These are phyloP conservation scores for Trypanosoma avium DNA, from an alignment of 208 protist genomes.

Conservation along the genomic window DNA sequence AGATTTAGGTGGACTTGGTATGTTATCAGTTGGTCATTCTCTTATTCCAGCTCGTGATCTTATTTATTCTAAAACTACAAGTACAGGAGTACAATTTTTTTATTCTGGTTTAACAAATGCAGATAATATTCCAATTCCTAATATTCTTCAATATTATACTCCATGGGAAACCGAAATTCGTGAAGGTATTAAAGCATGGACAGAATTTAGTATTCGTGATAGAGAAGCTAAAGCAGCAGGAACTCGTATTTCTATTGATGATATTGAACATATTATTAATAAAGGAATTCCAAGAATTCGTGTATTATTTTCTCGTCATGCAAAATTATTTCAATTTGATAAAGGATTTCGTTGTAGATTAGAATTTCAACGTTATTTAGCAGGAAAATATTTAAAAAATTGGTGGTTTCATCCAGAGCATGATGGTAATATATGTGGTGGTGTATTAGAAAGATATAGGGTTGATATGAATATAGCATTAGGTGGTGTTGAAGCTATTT, in stretches of 20 bases:
- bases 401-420: conserved; percentile 99
- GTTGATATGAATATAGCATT: conserved; percentile 99
- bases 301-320: conserved; percentile 99
- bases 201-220: conserved; percentile 98
- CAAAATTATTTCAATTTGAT: conserved; percentile 99
- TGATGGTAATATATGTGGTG: conserved; percentile 99
- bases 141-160: conserved; percentile 99
- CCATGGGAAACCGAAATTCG: conserved; percentile 99
- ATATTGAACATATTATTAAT: conserved; percentile 99
- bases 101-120: conserved; percentile 98
- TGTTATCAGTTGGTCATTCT: conserved; percentile 99
- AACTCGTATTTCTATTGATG: conserved; percentile 99
- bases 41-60: conserved; percentile 99
- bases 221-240: conserved; percentile 97
- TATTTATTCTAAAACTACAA: conserved; percentile 98
- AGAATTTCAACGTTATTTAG: conserved; percentile 99
- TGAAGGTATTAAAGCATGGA: conserved; percentile 99
- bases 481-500: conserved; percentile 99
- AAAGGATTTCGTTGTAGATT: conserved; percentile 99
- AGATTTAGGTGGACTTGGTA: conserved; percentile 98
- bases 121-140: conserved; percentile 99
- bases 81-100: conserved; percentile 99
- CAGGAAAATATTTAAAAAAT: conserved; percentile 98
- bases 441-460: conserved; percentile 99
- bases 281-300: conserved; percentile 99